Conservation (phyloP, 345 rosid genomes). For the Brassica rapa region DNA sequence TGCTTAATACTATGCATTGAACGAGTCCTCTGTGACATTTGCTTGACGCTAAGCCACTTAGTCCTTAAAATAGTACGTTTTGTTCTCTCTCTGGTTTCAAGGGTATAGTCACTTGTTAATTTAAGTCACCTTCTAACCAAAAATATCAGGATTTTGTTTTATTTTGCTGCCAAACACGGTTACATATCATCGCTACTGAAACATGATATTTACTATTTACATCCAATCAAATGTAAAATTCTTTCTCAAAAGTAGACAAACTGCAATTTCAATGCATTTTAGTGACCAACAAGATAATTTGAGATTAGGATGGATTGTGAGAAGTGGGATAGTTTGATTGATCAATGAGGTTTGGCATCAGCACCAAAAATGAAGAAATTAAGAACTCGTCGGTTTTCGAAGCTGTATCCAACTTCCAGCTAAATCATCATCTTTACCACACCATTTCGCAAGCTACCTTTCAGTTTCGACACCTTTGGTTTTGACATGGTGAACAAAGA, state of each 20-base stretch:
- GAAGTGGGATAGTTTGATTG: neutral
- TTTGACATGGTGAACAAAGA: neutral
- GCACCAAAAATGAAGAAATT: neutral
- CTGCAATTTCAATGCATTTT: neutral
- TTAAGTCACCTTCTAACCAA: neutral
- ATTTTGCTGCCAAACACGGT: neutral
- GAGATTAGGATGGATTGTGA: neutral
- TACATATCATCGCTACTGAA: neutral
- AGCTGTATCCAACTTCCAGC: neutral
- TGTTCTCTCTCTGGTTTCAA: neutral
- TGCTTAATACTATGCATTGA: conserved; percentile 29
- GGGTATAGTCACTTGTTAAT: neutral
- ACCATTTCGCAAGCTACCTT: neutral
- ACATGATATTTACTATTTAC: neutral
- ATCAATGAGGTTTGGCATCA: neutral
- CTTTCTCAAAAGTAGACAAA: neutral
- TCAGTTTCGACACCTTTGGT: neutral
- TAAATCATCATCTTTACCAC: neutral
- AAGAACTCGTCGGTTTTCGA: neutral
- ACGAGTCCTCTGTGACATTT: conserved; percentile 39
- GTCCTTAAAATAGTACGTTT: conserved; percentile 22
- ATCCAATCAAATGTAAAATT: neutral
- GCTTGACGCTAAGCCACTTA: conserved; percentile 19
- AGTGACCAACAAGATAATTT: neutral
- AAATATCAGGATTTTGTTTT: neutral